Conservation (phyloP, 1,284 basidiomycete genomes). For the Anthracocystis panici-leucophaei region DNA sequence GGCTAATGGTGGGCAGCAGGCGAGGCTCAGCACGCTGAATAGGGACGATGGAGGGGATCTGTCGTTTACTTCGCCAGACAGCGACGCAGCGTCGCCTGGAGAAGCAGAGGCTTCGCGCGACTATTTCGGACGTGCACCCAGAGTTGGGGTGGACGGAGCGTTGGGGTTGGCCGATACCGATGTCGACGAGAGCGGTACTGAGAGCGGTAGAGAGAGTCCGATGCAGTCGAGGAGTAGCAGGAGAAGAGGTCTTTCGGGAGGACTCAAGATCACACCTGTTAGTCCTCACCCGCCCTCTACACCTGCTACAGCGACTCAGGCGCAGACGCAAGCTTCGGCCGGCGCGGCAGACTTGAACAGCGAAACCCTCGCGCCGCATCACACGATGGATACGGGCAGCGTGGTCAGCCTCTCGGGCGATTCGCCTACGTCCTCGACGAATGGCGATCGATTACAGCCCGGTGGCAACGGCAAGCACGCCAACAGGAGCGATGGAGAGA, state of each 20-base stretch:
- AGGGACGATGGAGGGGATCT: constrained; percentile 17
- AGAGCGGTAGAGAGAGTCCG: constrained; percentile 53
- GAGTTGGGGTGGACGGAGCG: constrained; percentile 58
- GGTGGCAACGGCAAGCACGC: constrained; percentile 1
- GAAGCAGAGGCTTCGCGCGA: constrained; percentile 20
- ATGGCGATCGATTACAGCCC: constrained; percentile 8
- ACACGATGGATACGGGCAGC: constrained; percentile 19
- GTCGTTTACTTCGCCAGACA: constrained; percentile 20
- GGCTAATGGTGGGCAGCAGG: constrained; percentile 50
- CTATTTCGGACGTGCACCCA: constrained; percentile 43
- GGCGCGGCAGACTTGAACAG: too few species aligned
- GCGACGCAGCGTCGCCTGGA: constrained; percentile 12
- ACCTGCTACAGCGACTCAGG: neutral
- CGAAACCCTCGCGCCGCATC: neutral
- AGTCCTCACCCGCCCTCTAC: constrained; percentile 8
- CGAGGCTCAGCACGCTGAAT: constrained; percentile 36
- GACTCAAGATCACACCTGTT: constrained; percentile 50
- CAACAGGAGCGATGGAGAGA: constrained; percentile 10
- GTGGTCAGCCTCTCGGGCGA: constrained; percentile 37
- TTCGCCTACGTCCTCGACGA: constrained; percentile 17
- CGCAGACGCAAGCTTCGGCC: neutral
- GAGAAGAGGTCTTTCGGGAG: constrained; percentile 32
- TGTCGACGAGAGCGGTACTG: constrained; percentile 56
- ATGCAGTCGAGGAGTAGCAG: constrained; percentile 15
- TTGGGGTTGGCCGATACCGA: constrained; percentile 57